Evolutionary conservation across 2,329 filamentous ascomycete genomes (phyloP).

Genomic region (Aspergillus melleus): DNA sequence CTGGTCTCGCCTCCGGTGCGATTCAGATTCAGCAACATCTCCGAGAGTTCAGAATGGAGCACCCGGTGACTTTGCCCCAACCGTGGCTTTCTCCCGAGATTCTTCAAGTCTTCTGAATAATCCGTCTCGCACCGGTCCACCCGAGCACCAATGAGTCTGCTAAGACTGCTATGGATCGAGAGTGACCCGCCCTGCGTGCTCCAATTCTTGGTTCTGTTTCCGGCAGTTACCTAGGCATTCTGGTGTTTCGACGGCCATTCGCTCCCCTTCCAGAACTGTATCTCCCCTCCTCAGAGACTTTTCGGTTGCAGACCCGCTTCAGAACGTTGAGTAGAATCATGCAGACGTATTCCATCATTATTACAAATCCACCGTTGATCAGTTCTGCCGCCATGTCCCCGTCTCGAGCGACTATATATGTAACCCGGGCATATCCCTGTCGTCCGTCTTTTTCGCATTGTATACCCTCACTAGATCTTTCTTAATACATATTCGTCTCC

Average conservation of each 20-base stretch:
- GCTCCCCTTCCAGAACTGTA: not conserved
- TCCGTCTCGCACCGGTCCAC: not conserved
- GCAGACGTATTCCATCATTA: constrained; percentile 1
- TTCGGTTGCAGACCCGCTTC: constrained; percentile 11
- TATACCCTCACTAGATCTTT: not conserved
- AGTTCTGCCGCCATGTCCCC: constrained; percentile 2
- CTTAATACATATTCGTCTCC: not conserved
- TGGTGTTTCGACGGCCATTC: not conserved
- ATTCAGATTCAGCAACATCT: constrained; percentile 9
- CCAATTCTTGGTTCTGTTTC: constrained; percentile 4
- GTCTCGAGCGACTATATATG: not conserved
- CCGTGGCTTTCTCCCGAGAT: not conserved
- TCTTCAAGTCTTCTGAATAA: not conserved
- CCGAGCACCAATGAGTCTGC: not conserved
- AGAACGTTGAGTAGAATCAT: not conserved
- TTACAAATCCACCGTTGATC: constrained; percentile 8
- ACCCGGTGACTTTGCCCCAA: not conserved
- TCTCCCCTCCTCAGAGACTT: not conserved
- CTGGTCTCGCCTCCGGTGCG: not conserved
- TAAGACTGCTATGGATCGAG: not conserved
- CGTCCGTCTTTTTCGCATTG: not conserved
- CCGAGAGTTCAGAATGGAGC: constrained; percentile 1
- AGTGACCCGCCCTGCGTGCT: not conserved
- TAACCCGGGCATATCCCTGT: not conserved
- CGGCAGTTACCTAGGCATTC: constrained; percentile 9